Percentiles rank a stretch among this genome's conserved stretches.
These are phyloP conservation scores for Penicillium sp. DNA, from an alignment of 2,329 filamentous ascomycete genomes.

Conservation along the genomic window DNA sequence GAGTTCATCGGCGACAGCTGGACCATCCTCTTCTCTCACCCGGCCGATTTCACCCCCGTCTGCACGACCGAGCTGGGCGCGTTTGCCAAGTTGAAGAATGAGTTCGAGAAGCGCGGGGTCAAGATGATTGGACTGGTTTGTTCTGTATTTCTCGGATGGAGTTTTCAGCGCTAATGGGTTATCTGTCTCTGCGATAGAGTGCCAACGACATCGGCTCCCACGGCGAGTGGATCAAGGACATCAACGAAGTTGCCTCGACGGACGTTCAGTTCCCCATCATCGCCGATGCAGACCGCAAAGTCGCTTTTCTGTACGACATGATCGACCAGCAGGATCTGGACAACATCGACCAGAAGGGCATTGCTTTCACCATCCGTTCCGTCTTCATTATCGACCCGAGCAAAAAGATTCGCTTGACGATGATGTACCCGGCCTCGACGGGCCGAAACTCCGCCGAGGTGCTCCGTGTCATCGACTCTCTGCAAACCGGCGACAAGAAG, in stretches of 20 bases:
- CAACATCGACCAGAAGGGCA: constrained; percentile 75
- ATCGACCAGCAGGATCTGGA: constrained; percentile 79
- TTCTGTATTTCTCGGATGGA: not conserved
- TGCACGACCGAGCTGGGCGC: constrained; percentile 95
- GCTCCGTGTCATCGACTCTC: constrained; percentile 73
- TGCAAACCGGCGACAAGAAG: constrained; percentile 85
- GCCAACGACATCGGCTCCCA: constrained; percentile 58
- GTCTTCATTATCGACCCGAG: constrained; percentile 94
- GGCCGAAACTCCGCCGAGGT: constrained; percentile 81
- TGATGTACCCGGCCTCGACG: constrained; percentile 88
- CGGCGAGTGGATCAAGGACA: constrained; percentile 54
- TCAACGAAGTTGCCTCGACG: constrained; percentile 72
- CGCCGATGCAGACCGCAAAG: constrained; percentile 74
- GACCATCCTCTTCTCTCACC: constrained; percentile 68
- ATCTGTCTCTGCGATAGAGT: constrained; percentile 39
- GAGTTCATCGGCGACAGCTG: constrained; percentile 66
- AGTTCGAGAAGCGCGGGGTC: constrained; percentile 81
- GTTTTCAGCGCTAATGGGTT: not conserved
- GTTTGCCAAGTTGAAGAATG: constrained; percentile 82
- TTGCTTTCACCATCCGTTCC: constrained; percentile 90
- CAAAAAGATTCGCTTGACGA: constrained; percentile 90
- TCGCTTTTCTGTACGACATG: constrained; percentile 78
- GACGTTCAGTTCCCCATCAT: constrained; percentile 76
- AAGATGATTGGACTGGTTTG: constrained; percentile 80
- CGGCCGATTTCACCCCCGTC: constrained; percentile 83